Base-by-base conservation (phyloP, 768 basidiomycete genomes). In the Grammothele lineata region DNA sequence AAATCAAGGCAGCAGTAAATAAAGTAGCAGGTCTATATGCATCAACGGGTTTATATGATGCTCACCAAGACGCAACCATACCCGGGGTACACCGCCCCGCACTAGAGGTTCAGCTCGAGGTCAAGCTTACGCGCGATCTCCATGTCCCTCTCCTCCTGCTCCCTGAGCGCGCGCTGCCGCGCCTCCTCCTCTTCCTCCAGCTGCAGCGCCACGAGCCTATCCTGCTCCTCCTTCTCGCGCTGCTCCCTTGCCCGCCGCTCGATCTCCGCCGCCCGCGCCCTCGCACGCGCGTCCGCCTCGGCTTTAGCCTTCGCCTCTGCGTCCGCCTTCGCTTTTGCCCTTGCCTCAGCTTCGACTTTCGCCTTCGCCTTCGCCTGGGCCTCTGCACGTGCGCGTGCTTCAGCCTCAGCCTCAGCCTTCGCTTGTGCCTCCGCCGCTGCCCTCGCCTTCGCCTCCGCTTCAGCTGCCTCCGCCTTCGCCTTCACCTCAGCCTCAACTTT, bases 51-150 rank as follows among this genome's bases (percentile, higher is more conserved):
- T n/a, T n/a, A n/a, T n/a, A n/a, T n/a, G n/a, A n/a, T n/a, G n/a
- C n/a, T n/a, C n/a, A n/a, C n/a, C n/a, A n/a, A n/a, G n/a, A n/a
- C n/a, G n/a, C n/a, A n/a, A n/a, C n/a, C n/a, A n/a, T n/a, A n/a
- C n/a, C n/a, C n/a, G n/a, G n/a, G n/a, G n/a, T n/a, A n/a, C n/a
- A n/a, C n/a, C n/a, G n/a, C n/a, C n/a, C n/a, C n/a, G n/a, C n/a
- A n/a, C n/a, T n/a, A n/a, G n/a, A 62, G 43, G 26, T 81, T 81
- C n/a, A 81, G 60, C 57, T 80, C 77, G 32, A 71, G 59, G 56
- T 81, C 81, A 14, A 81, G 60, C 60, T 72, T 66, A 54, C 76
- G 63, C 21, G 78, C 79, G 10, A 81, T 62, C 58, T 77, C 77
- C 47, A 66, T 22, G 37, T 66, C 63, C 17, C 45, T 54, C 58